Evolutionary conservation across 2,329 filamentous ascomycete genomes (phyloP), one percentile per base, ranked within the genome.

Genomic region (Graphiopsis chlorocephala): DNA sequence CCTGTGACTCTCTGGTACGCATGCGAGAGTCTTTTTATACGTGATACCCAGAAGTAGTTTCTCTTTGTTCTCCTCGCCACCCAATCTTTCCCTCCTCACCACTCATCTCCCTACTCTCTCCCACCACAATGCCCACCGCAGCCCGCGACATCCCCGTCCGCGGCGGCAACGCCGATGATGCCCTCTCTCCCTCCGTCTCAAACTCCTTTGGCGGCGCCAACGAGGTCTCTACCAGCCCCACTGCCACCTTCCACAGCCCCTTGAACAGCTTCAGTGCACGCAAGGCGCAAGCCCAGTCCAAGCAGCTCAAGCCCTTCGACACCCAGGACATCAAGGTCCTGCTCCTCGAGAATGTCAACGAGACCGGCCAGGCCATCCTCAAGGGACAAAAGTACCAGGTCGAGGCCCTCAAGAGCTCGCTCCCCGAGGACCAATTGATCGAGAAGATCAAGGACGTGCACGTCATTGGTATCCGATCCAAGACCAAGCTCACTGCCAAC

Each of bases 391-490:
- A 95, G 65, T 99, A 99, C 78, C 95, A 99, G 79, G 95, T 99
- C 35, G 95, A 99, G 80, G 86, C 88, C 58, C 81, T 94, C 69
- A 99, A 97, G 83, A 89, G 87, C 68, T 97, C 93, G 35, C 82
- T 99, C 64, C 89, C 92, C 0, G 95, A 99, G 77, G 92, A 95
- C 72, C 85, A 98, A 80, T 86, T 99, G 72, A 96, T 99, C 76
- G 90, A 96, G 82, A 99, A 97, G 85, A 99, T 99, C 75, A 96
- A 92, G 67, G 91, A 97, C 76, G 91, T 97, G 29, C 95, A 99
- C 76, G 95, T 98, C 73, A 95, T 99, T 76, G 95, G 95, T 70
- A 98, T 99, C 73, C 91, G 95, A 69, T 98, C 94, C 66, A 99
- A 99, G 84, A 99, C 95, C 35, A 97, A 95, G 82, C 86, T 99